Conservation (phyloP, 1,139 yeast species). For the Hyphopichia pseudoburtonii region DNA sequence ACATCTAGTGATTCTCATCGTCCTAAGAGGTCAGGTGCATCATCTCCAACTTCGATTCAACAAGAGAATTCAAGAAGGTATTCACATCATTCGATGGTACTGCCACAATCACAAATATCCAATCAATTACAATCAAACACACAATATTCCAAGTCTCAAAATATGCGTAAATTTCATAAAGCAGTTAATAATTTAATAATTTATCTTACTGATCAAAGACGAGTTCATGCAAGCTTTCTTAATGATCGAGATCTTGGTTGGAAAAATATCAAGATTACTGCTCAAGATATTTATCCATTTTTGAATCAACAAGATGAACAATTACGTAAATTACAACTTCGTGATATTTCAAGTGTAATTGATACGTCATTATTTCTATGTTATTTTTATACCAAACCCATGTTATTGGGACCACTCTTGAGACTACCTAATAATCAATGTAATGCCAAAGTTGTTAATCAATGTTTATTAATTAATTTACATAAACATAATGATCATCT, state of each 20-base stretch:
- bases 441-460: constrained; percentile 61
- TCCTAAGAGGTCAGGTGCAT: constrained; percentile 1
- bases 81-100: constrained; percentile 10
- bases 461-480: constrained; percentile 42
- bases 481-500: constrained; percentile 29
- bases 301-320: constrained; percentile 9
- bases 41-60: constrained; percentile 1
- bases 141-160: constrained; percentile 18
- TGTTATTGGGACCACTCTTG: constrained; percentile 79
- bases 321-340: constrained; percentile 12
- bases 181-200: constrained; percentile 56
- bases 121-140: not conserved
- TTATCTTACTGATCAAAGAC: constrained; percentile 54
- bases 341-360: constrained; percentile 47
- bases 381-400: constrained; percentile 65
- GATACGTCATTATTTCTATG: constrained; percentile 82
- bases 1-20: constrained; percentile 7
- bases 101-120: constrained; percentile 5
- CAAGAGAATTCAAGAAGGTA: not conserved
- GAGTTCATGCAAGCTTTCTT: constrained; percentile 44
- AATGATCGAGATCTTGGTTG: constrained; percentile 37
- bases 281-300: constrained; percentile 37
- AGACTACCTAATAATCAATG: constrained; percentile 73
- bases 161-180: constrained; percentile 29
- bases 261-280: constrained; percentile 45